Percentiles rank a stretch among this genome's conserved stretches.
Conservation (phyloP, 2,329 filamentous ascomycete species). For the Verticillium zaregamsianum region DNA sequence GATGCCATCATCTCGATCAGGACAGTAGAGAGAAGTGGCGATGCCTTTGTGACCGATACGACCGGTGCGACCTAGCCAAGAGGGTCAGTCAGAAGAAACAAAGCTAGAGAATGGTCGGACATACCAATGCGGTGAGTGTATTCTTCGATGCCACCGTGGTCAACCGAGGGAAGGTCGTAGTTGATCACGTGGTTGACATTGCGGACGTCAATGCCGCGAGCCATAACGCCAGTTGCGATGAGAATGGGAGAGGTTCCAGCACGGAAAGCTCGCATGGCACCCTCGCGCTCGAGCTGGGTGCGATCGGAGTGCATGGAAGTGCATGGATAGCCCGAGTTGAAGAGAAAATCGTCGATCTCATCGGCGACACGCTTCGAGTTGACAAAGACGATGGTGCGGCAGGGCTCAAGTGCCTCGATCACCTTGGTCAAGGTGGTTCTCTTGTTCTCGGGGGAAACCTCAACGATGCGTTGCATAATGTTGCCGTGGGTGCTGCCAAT, state of each 20-base stretch:
- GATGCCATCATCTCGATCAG: conserved; percentile 69
- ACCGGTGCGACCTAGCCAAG: conserved; percentile 71
- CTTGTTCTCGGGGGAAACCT: conserved; percentile 63
- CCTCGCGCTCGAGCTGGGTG: conserved; percentile 87
- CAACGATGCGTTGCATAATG: conserved; percentile 74
- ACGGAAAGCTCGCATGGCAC: conserved; percentile 83
- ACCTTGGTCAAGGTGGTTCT: conserved; percentile 67
- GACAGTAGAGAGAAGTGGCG: conserved; percentile 83
- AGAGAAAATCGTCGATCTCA: conserved; percentile 82
- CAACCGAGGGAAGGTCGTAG: conserved; percentile 72
- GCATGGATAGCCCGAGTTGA: conserved; percentile 71
- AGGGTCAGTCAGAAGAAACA: conserved; percentile 8
- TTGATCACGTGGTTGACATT: conserved; percentile 93
- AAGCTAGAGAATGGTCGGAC: neutral
- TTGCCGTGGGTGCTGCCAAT: conserved; percentile 79
- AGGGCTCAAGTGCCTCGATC: conserved; percentile 64
- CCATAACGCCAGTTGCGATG: conserved; percentile 79
- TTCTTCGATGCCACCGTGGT: conserved; percentile 85
- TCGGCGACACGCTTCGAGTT: conserved; percentile 78
- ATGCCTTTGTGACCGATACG: conserved; percentile 85
- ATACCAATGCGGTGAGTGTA: conserved; percentile 92
- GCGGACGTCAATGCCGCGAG: conserved; percentile 83
- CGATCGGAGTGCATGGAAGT: conserved; percentile 87
- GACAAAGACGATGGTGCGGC: conserved; percentile 84
- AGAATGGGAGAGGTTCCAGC: conserved; percentile 71